Base-by-base conservation (phyloP, 2,329 filamentous ascomycete species). In the Metarhizium robertsii region DNA sequence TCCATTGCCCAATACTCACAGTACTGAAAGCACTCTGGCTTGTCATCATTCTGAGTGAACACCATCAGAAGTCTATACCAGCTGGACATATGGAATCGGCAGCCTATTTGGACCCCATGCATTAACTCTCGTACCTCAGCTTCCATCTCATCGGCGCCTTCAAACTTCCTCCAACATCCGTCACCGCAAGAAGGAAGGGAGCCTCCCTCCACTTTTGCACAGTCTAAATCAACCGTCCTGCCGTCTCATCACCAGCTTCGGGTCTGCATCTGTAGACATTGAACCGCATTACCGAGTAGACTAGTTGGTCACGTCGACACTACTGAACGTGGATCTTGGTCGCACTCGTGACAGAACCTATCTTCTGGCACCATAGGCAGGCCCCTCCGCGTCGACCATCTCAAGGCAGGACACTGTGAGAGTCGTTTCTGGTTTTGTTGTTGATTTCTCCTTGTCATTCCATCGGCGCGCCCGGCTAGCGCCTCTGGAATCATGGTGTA, bases 401-500 rank as follows among this genome's bases (percentile, higher is more conserved):
- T 11, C 11, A 40, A 7, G 38, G 13, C 38, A 40, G 38, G 7
- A 40, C 38, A 16, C 5, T 2, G 38, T 40, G 38, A 36, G 43
- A 32, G 3, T 29, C 20, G 10, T 32, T 10, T 29, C 45, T 14
- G 25, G 4, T 2, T 30, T 30, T 48, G 5, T 14, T 8, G 14
- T 13, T 16, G 5, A n/a, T 30, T 16, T 11, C 7, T 30, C 13
- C 25, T 16, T 48, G 20, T 16, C 14, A 6, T 48, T 10, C 16
- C 10, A 20, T 13, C 45, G n/a, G 18, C 38, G 32, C 51, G 46
- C 38, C 40, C 10, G 16, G 16, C 32, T n/a, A 29, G 51, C 49
- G 16, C n/a, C 30, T 46, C 29, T 14, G 13, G 6, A 68, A 71
- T 57, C 60, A 86, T 85, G 83, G 83, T 85, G 13, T 86, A 85